A percentile compares a stretch with the other conserved stretches of the same genome.
These are phyloP conservation scores for Crassisporium funariophilum DNA, from an alignment of 768 basidiomycete genomes.

Conservation along the genomic window DNA sequence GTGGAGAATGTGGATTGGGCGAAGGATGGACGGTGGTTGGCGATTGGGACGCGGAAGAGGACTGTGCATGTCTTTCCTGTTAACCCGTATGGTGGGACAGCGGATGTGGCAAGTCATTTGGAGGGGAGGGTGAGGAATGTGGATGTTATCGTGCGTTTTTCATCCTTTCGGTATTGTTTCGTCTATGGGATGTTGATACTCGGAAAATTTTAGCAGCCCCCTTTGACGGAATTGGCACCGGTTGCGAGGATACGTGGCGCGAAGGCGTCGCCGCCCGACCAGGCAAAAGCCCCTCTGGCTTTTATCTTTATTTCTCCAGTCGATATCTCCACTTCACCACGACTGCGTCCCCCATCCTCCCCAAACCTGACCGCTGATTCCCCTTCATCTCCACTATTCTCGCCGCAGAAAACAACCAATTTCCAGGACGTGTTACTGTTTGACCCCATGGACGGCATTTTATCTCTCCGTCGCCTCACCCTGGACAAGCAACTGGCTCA, in stretches of 20 bases:
- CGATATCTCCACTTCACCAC: conserved; percentile 37
- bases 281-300: conserved; percentile 44
- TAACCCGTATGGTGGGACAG: conserved; percentile 74
- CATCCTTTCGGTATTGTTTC: neutral
- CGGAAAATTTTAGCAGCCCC: conserved; percentile 40
- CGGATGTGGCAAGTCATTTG: conserved; percentile 64
- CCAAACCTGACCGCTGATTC: conserved; percentile 17
- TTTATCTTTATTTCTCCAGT: conserved; percentile 55
- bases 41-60: conserved; percentile 62
- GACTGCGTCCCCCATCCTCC: conserved; percentile 34
- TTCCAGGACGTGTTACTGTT: conserved; percentile 72
- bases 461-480: conserved; percentile 57
- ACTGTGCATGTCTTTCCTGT: conserved; percentile 75
- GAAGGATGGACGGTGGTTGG: conserved; percentile 66
- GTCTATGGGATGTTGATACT: neutral
- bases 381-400: conserved; percentile 30
- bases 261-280: conserved; percentile 27
- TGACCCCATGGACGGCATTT: conserved; percentile 56
- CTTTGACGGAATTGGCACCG: conserved; percentile 56
- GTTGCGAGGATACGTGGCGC: conserved; percentile 53
- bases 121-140: conserved; percentile 59
- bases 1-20: conserved; percentile 59
- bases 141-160: conserved; percentile 44
- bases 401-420: conserved; percentile 38
- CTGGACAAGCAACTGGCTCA: conserved; percentile 38